Conservation (phyloP, 2,329 filamentous ascomycete species). For the Pseudogymnoascus sp. region DNA sequence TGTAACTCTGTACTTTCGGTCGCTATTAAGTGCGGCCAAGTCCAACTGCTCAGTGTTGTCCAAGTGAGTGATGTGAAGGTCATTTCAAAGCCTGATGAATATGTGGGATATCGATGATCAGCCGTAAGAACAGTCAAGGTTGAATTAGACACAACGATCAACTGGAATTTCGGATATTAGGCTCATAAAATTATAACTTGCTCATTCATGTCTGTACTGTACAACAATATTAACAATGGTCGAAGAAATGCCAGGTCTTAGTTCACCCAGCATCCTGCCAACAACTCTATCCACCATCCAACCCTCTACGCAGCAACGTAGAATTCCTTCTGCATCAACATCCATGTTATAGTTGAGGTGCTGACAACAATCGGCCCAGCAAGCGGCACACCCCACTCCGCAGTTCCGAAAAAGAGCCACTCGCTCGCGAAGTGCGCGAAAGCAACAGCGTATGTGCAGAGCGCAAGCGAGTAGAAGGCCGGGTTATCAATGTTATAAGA, state of each 20-base stretch:
- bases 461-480: slow-evolving; percentile 49
- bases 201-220: background rate
- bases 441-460: slow-evolving; percentile 55
- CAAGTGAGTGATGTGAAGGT: background rate
- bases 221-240: background rate
- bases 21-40: too few relatives aligned
- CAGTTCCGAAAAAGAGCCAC: slow-evolving; percentile 70
- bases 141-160: background rate
- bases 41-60: background rate
- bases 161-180: background rate
- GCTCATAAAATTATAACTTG: background rate
- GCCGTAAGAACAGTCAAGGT: background rate
- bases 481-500: slow-evolving; percentile 54
- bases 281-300: background rate
- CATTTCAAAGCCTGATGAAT: background rate
- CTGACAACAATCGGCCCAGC: slow-evolving; percentile 48
- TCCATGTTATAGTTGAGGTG: slow-evolving; percentile 47
- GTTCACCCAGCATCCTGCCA: background rate
- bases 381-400: slow-evolving; percentile 53
- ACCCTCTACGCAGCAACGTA: slow-evolving; percentile 48
- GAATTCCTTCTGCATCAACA: slow-evolving; percentile 57
- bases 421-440: slow-evolving; percentile 51
- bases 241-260: background rate
- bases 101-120: background rate
- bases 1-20: too few relatives aligned